Evolutionary conservation across 371 early-diverging fungal genomes (phyloP).

Genomic region (Apophysomyces ossiformis): DNA sequence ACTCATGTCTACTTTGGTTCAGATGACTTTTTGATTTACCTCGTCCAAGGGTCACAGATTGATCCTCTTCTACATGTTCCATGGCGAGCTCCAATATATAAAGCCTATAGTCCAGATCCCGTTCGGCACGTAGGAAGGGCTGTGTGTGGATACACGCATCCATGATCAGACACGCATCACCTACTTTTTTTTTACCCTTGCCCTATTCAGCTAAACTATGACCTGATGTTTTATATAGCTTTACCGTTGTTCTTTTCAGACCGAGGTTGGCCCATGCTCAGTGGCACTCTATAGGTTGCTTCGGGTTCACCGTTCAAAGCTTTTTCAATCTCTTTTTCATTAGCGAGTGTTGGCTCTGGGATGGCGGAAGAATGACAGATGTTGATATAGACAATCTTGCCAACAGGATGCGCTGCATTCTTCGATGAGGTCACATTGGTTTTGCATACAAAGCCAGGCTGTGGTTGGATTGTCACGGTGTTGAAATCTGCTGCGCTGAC

Average conservation of each 20-base stretch:
- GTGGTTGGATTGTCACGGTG: slow-evolving; percentile 44
- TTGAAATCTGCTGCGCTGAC: slow-evolving; percentile 26
- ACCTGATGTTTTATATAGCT: not conserved
- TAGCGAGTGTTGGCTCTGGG: slow-evolving; percentile 59
- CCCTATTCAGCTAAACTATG: not conserved
- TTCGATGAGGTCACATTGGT: slow-evolving; percentile 43
- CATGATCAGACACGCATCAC: slow-evolving; percentile 56
- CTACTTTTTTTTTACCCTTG: slow-evolving; percentile 30
- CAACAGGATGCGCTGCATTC: slow-evolving; percentile 19
- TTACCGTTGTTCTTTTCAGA: slow-evolving; percentile 21
- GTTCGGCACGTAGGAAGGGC: slow-evolving; percentile 55
- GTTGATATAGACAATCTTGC: slow-evolving; percentile 68
- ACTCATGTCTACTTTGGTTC: not conserved
- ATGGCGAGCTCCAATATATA: slow-evolving; percentile 72
- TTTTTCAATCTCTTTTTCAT: slow-evolving; percentile 66
- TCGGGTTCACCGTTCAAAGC: slow-evolving; percentile 66
- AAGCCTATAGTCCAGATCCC: slow-evolving; percentile 62
- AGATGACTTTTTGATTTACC: slow-evolving; percentile 31
- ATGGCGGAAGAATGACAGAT: slow-evolving; percentile 65
- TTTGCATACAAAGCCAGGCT: slow-evolving; percentile 68
- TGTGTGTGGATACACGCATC: slow-evolving; percentile 74
- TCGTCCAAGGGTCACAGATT: slow-evolving; percentile 51
- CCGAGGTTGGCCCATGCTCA: slow-evolving; percentile 58
- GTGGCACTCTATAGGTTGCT: slow-evolving; percentile 68
- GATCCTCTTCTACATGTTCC: slow-evolving; percentile 69